phyloP scores from a whole-genome alignment of 2,329 filamentous ascomycete species.

The Fusarium setosum region DNA sequence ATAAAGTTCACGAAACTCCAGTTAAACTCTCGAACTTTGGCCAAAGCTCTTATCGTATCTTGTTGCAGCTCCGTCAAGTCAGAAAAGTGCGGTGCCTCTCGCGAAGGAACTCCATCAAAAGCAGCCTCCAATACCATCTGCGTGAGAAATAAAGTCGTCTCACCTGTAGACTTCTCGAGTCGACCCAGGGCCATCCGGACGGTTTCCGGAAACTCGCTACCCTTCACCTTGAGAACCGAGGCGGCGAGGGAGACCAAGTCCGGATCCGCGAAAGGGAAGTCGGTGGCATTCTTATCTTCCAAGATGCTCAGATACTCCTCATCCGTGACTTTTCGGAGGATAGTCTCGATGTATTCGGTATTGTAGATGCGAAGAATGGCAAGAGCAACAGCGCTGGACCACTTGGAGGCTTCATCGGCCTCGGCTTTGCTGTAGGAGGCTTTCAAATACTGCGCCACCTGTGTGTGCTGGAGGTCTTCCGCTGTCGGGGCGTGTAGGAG shows the following conservation, averaged over 20 bases:
- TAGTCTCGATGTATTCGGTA: not conserved
- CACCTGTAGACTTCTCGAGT: not conserved
- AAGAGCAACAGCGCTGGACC: not conserved
- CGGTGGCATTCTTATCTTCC: not conserved
- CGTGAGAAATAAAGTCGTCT: not conserved
- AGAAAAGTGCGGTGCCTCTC: not conserved
- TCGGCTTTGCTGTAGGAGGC: not conserved
- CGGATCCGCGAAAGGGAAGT: not conserved
- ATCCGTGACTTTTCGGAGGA: not conserved
- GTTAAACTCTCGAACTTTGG: not conserved
- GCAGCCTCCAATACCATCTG: not conserved
- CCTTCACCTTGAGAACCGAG: not conserved
- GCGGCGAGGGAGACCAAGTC: not conserved
- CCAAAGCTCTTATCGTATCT: not conserved
- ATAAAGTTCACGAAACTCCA: not conserved
- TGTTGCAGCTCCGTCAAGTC: not conserved
- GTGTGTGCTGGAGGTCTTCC: not conserved
- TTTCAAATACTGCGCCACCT: not conserved
- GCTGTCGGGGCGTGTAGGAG: not conserved
- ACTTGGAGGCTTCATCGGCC: not conserved
- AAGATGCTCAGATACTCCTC: not conserved
- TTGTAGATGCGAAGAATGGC: not conserved
- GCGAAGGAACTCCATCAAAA: not conserved
- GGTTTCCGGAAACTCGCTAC: not conserved
- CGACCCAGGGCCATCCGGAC: not conserved